Conservation (phyloP, 1,284 basidiomycete species). For the Trametes versicolor region DNA sequence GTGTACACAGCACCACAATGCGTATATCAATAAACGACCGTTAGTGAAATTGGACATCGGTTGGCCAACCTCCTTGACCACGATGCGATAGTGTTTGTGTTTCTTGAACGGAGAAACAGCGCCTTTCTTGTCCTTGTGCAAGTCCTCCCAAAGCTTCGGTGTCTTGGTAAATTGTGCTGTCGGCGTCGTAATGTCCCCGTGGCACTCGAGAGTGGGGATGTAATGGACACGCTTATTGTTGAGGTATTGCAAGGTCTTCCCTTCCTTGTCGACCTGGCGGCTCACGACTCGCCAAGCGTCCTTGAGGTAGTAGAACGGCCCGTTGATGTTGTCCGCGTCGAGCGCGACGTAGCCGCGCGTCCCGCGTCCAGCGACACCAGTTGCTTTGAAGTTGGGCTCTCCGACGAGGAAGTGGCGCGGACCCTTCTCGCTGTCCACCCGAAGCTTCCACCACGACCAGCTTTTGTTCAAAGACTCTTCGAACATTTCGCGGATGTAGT, state of each 20-base stretch:
- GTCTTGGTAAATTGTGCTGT: not conserved
- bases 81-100: slow-evolving; percentile 1
- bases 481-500: slow-evolving; percentile 4
- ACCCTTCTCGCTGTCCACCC: not conserved
- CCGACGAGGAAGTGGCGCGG: not conserved
- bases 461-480: not conserved
- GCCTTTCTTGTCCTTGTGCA: not conserved
- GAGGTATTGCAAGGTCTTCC: not conserved
- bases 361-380: slow-evolving; percentile 1
- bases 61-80: not conserved
- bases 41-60: not conserved
- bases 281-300: slow-evolving; percentile 4
- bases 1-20: not conserved
- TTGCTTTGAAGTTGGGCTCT: slow-evolving; percentile 1
- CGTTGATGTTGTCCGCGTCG: not conserved
- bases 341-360: not conserved
- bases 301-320: slow-evolving; percentile 12
- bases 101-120: not conserved
- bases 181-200: not conserved
- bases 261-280: slow-evolving; percentile 2
- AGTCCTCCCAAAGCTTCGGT: not conserved
- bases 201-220: slow-evolving; percentile 7
- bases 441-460: slow-evolving; percentile 9
- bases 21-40: not conserved
- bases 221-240: not conserved